These are phyloP conservation scores for Onygenales sp. DNA, from an alignment of 2,329 filamentous ascomycete genomes.

Conservation along the genomic window DNA sequence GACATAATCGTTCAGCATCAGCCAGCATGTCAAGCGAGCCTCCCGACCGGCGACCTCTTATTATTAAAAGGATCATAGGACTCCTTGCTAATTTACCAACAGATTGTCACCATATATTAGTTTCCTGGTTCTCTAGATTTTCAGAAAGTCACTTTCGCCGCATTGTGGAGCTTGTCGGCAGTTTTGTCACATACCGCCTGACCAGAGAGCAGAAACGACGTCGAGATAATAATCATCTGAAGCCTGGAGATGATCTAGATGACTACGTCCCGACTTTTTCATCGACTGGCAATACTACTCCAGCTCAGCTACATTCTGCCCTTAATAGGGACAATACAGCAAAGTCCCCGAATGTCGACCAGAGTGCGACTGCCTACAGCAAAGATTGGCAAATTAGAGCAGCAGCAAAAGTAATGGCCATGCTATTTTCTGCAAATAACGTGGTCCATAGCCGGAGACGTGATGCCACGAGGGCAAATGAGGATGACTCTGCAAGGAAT, in stretches of 20 bases:
- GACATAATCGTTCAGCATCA: slow-evolving; percentile 13
- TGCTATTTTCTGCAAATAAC: slow-evolving; percentile 77
- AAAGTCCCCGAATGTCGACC: slow-evolving; percentile 39
- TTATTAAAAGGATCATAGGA: slow-evolving; percentile 77
- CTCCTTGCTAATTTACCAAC: slow-evolving; percentile 66
- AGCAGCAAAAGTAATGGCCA: slow-evolving; percentile 66
- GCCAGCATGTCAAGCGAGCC: slow-evolving; percentile 23
- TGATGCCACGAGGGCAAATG: slow-evolving; percentile 10
- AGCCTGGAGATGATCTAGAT: slow-evolving; percentile 45
- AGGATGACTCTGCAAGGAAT: slow-evolving; percentile 14
- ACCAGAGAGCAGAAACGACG: slow-evolving; percentile 61
- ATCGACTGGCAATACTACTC: slow-evolving; percentile 51
- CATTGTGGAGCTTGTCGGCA: slow-evolving; percentile 65
- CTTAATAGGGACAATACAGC: slow-evolving; percentile 41
- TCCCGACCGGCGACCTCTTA: slow-evolving; percentile 65
- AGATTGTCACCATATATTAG: slow-evolving; percentile 66
- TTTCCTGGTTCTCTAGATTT: slow-evolving; percentile 68
- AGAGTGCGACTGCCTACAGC: slow-evolving; percentile 51
- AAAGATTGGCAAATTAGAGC: slow-evolving; percentile 88
- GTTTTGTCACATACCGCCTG: slow-evolving; percentile 74
- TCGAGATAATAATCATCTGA: slow-evolving; percentile 44
- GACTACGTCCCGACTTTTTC: slow-evolving; percentile 66
- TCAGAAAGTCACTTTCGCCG: slow-evolving; percentile 58
- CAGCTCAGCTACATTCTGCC: slow-evolving; percentile 69
- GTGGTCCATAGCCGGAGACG: slow-evolving; percentile 23